Evolutionary conservation across 768 basidiomycete species (phyloP).

Genomic region (Pleurotus giganteus): DNA sequence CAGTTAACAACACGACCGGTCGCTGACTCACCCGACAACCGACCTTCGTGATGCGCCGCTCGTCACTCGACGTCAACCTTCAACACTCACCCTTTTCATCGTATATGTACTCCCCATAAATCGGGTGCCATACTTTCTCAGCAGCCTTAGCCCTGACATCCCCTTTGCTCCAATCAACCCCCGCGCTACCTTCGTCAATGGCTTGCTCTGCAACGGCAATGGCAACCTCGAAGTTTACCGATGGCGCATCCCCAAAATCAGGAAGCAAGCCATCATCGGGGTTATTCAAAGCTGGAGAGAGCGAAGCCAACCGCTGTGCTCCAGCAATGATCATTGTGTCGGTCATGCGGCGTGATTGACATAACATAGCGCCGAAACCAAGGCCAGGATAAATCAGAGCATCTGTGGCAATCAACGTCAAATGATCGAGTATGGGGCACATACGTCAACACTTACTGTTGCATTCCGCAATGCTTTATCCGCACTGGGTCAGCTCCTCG

Average conservation of each 20-base stretch:
- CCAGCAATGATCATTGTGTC: constrained; percentile 91
- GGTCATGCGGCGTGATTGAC: constrained; percentile 60
- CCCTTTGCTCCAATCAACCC: constrained; percentile 55
- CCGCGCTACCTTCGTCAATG: constrained; percentile 65
- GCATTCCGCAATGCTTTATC: constrained; percentile 64
- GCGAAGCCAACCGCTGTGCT: constrained; percentile 66
- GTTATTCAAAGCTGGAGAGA: constrained; percentile 73
- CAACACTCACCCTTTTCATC: constrained; percentile 50
- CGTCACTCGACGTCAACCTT: no score
- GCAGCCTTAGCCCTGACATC: constrained; percentile 52
- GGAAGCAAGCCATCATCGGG: constrained; percentile 73
- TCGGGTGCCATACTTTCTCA: constrained; percentile 59
- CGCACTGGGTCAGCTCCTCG: background rate
- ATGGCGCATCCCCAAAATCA: constrained; percentile 70
- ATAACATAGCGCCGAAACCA: constrained; percentile 76
- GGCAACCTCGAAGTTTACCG: constrained; percentile 78
- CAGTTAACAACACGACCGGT: no score
- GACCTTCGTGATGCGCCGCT: no score
- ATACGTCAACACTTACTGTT: constrained; percentile 43
- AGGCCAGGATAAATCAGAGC: constrained; percentile 85
- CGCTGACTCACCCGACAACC: no score
- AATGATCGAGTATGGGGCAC: background rate
- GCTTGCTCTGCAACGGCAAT: constrained; percentile 80
- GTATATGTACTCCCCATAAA: constrained; percentile 64
- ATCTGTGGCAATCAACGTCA: constrained; percentile 30